These are phyloP conservation scores for Cladophialophora chaetospira DNA, from an alignment of 2,329 filamentous ascomycete genomes.

Conservation along the genomic window DNA sequence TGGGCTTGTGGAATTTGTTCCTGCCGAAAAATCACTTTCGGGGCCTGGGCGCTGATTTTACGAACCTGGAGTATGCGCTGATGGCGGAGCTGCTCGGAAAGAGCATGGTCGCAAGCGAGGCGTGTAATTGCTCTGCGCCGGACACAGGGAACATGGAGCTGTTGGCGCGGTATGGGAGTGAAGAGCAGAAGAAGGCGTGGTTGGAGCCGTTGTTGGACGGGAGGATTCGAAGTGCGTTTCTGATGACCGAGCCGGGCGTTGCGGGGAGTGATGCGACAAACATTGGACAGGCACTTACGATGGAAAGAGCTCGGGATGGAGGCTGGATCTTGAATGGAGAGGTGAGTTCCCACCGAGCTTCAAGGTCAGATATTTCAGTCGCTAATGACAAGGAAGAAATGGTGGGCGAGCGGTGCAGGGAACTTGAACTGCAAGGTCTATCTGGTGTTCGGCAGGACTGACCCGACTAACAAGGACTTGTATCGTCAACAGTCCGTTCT, in stretches of 20 bases:
- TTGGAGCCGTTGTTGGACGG: slow-evolving; percentile 78
- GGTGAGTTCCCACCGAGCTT: slow-evolving; percentile 9
- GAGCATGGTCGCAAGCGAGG: slow-evolving; percentile 75
- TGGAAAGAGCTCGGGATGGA: slow-evolving; percentile 78
- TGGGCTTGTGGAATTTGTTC: not conserved
- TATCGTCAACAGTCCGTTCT: slow-evolving; percentile 94
- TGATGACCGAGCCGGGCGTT: slow-evolving; percentile 91
- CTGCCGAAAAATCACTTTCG: too few relatives aligned
- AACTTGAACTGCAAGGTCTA: slow-evolving; percentile 91
- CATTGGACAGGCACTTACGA: slow-evolving; percentile 69
- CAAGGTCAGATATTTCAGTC: not conserved
- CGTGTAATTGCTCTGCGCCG: slow-evolving; percentile 85
- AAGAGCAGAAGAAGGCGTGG: slow-evolving; percentile 73
- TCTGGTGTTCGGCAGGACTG: slow-evolving; percentile 93
- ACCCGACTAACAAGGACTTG: slow-evolving; percentile 70
- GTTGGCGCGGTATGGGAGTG: slow-evolving; percentile 82
- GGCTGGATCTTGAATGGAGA: slow-evolving; percentile 84
- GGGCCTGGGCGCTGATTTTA: slow-evolving; percentile 75
- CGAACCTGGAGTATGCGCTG: slow-evolving; percentile 92
- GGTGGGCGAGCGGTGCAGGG: slow-evolving; percentile 96
- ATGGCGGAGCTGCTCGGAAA: slow-evolving; percentile 97
- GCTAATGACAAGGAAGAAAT: slow-evolving; percentile 65
- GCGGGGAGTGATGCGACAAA: slow-evolving; percentile 91
- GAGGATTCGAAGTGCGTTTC: slow-evolving; percentile 82
- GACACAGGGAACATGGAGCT: slow-evolving; percentile 98